phyloP scores from a whole-genome alignment of 176 grass and related monocot species.

The Bothriochloa decipiens region DNA sequence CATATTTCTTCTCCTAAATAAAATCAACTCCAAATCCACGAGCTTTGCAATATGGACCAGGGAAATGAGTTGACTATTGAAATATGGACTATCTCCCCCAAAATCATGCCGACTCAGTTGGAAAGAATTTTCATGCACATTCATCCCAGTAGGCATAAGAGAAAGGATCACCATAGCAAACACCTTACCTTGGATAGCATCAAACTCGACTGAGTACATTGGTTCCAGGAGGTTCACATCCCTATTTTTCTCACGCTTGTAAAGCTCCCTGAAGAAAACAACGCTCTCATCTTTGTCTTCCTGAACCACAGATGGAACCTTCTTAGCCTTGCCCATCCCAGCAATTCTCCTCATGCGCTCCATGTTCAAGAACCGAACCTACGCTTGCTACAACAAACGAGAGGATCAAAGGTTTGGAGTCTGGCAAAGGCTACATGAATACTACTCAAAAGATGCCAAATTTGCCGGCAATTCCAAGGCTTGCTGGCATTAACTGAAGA shows the following conservation, averaged over 20 bases:
- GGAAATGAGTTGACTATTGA: background rate
- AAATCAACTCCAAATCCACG: background rate
- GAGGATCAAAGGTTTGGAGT: background rate
- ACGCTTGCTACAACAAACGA: background rate
- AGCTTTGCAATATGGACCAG: background rate
- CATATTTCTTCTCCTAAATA: background rate
- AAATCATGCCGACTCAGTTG: background rate
- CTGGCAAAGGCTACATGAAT: conserved; percentile 37
- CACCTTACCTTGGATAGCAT: conserved; percentile 55
- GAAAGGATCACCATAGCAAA: background rate
- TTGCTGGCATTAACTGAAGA: conserved; percentile 2
- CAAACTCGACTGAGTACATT: conserved; percentile 52
- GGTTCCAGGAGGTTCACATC: conserved; percentile 65
- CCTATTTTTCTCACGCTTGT: conserved; percentile 51
- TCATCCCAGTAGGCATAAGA: background rate
- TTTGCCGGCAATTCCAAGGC: conserved; percentile 46
- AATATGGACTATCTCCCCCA: background rate
- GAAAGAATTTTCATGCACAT: background rate
- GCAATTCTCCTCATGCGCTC: conserved; percentile 43
- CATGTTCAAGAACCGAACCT: conserved; percentile 36
- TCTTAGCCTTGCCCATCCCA: conserved; percentile 41
- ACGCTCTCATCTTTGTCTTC: conserved; percentile 61
- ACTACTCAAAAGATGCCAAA: conserved; percentile 36
- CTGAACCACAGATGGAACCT: conserved; percentile 15
- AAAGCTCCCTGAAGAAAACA: conserved; percentile 62